Conservation (phyloP, 2,329 filamentous ascomycete species). For the Daldinia eschscholtzii region DNA sequence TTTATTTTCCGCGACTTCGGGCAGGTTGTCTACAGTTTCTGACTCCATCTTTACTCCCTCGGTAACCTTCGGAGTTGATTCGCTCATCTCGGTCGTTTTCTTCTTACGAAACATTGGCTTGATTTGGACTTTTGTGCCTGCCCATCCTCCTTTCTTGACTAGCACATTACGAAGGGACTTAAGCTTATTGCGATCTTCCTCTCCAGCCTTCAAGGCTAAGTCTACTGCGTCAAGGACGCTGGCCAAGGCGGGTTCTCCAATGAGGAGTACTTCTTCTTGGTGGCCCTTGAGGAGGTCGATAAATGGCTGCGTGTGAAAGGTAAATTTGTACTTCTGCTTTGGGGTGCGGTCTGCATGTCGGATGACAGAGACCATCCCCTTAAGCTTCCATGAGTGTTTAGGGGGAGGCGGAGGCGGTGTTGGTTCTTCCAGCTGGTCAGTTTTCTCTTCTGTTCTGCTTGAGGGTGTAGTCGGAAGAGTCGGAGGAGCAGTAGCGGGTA, state of each 20-base stretch:
- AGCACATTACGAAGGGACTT: constrained; percentile 86
- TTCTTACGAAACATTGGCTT: constrained; percentile 99
- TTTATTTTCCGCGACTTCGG: constrained; percentile 45
- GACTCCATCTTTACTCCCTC: constrained; percentile 54
- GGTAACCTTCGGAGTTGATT: constrained; percentile 50
- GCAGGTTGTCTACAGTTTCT: constrained; percentile 48
- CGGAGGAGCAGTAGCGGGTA: constrained; percentile 57
- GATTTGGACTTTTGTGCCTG: constrained; percentile 97
- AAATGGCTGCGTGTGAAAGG: constrained; percentile 96
- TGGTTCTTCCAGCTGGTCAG: constrained; percentile 55
- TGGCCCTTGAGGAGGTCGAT: constrained; percentile 95
- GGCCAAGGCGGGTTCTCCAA: constrained; percentile 87
- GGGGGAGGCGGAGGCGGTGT: constrained; percentile 76
- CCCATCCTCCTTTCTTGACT: constrained; percentile 92
- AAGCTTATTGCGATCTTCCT: constrained; percentile 91
- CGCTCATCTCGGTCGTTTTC: constrained; percentile 70
- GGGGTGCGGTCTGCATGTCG: constrained; percentile 96
- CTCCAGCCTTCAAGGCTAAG: constrained; percentile 78
- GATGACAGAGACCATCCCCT: constrained; percentile 96
- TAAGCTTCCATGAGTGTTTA: constrained; percentile 97
- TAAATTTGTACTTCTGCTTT: constrained; percentile 99
- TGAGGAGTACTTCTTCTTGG: constrained; percentile 93
- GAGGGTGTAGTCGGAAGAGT: constrained; percentile 55
- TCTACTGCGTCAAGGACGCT: constrained; percentile 93
- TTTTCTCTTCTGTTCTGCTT: constrained; percentile 49